Evolutionary conservation across 2,329 filamentous ascomycete genomes (phyloP).

Genomic region (Fusarium sp.): DNA sequence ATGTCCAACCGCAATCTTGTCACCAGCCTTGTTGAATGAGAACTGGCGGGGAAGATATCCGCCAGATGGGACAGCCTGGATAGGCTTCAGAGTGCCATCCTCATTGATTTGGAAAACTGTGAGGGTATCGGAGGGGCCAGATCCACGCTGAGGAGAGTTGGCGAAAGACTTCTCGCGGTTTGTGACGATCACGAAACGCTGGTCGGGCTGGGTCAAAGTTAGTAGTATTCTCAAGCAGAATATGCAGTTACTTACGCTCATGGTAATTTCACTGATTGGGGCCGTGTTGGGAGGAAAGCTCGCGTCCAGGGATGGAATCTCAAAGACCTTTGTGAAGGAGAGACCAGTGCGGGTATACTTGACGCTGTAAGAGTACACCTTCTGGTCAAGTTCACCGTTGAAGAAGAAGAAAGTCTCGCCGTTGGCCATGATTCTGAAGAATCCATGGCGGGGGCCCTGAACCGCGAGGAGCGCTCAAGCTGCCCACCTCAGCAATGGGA

Average conservation of each 20-base stretch:
- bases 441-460: conserved; percentile 35
- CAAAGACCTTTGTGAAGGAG: conserved; percentile 35
- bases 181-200: conserved; percentile 34
- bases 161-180: conserved; percentile 39
- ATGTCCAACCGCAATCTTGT: conserved; percentile 39
- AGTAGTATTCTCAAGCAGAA: fast-evolving
- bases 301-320: conserved; percentile 29
- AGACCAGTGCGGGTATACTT: conserved; percentile 22
- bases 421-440: conserved; percentile 32
- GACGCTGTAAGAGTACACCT: conserved; percentile 39
- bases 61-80: conserved; percentile 35
- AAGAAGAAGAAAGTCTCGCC: conserved; percentile 40
- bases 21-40: conserved; percentile 37
- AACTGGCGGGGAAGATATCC: conserved; percentile 38
- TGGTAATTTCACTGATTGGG: conserved; percentile 37
- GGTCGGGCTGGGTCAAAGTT: conserved; percentile 19
- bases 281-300: conserved; percentile 29
- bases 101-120: conserved; percentile 36
- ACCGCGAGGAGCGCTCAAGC: conserved; percentile 18
- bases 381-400: conserved; percentile 37
- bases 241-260: conserved; percentile 22
- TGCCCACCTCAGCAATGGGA: conserved; percentile 28
- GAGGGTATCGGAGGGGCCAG: conserved; percentile 34
- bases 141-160: conserved; percentile 16
- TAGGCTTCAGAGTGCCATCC: conserved; percentile 23